Evolutionary conservation across 1,139 yeast genomes (phyloP).

Genomic region (Kazachstania sp.): DNA sequence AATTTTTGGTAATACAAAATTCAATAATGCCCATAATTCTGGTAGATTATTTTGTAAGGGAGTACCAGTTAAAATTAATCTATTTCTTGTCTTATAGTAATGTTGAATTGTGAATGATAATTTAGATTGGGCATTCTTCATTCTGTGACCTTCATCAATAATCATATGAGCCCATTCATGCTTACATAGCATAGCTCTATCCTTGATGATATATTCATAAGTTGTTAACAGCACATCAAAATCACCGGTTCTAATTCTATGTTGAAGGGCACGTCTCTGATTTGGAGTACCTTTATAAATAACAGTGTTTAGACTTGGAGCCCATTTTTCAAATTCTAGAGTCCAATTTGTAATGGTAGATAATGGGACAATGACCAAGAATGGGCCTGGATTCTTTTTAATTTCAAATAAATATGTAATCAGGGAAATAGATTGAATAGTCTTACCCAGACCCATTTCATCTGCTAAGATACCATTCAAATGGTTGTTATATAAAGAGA

Average conservation of each 20-base stretch:
- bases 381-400: slow-evolving; percentile 56
- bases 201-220: slow-evolving; percentile 86
- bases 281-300: slow-evolving; percentile 87
- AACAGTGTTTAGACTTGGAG: slow-evolving; percentile 71
- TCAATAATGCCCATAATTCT: slow-evolving; percentile 91
- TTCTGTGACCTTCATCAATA: slow-evolving; percentile 97
- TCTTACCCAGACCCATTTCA: slow-evolving; percentile 83
- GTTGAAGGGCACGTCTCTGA: slow-evolving; percentile 70
- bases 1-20: slow-evolving; percentile 90
- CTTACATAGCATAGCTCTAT: slow-evolving; percentile 68
- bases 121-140: slow-evolving; percentile 90
- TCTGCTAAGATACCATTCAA: slow-evolving; percentile 78
- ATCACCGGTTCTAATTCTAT: slow-evolving; percentile 65
- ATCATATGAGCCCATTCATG: slow-evolving; percentile 93
- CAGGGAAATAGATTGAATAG: slow-evolving; percentile 70
- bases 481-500: slow-evolving; percentile 66
- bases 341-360: slow-evolving; percentile 96
- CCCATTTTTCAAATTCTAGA: slow-evolving; percentile 95
- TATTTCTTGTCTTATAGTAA: slow-evolving; percentile 71
- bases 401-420: slow-evolving; percentile 58
- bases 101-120: slow-evolving; percentile 74
- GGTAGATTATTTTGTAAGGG: slow-evolving; percentile 94
- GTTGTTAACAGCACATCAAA: slow-evolving; percentile 90
- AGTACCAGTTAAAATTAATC: slow-evolving; percentile 93
- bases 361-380: slow-evolving; percentile 85